Evolutionary conservation across 1,284 basidiomycete species (phyloP).

Genomic region (Stygiomarasmius scandens): DNA sequence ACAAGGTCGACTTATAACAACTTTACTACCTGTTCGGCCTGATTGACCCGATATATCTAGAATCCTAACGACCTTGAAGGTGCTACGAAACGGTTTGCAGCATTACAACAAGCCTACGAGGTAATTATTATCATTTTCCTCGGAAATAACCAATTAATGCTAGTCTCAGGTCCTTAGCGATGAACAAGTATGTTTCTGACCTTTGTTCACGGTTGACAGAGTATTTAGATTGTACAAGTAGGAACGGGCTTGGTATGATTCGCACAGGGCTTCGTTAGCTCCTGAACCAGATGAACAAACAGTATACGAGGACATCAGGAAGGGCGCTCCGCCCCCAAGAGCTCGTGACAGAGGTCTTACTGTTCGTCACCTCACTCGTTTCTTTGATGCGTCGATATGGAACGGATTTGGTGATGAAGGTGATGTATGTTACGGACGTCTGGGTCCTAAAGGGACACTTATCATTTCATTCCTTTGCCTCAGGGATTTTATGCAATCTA

Average conservation of each 20-base stretch:
- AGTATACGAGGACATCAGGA: constrained; percentile 84
- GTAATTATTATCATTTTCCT: constrained; percentile 38
- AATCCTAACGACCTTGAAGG: constrained; percentile 83
- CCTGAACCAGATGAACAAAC: constrained; percentile 83
- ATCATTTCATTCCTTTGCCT: background rate
- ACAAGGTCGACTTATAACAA: constrained; percentile 50
- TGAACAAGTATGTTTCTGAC: constrained; percentile 70
- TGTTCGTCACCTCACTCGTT: constrained; percentile 80
- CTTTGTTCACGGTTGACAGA: background rate
- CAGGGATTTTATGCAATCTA: constrained; percentile 94
- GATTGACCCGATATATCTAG: too few species aligned
- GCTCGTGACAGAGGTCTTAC: constrained; percentile 81
- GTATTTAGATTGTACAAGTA: constrained; percentile 45
- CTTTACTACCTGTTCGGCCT: background rate
- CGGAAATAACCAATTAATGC: constrained; percentile 9
- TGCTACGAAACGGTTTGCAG: constrained; percentile 87
- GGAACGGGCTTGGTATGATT: constrained; percentile 99
- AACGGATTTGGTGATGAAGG: constrained; percentile 70
- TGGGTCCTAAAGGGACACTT: background rate
- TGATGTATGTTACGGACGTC: constrained; percentile 50
- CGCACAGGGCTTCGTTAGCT: constrained; percentile 85
- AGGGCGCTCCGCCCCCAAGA: constrained; percentile 68
- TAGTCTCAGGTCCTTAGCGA: constrained; percentile 79
- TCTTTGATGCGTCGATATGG: constrained; percentile 83
- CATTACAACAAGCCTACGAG: constrained; percentile 94